Conservation (phyloP, 108 stramenopile species). For the Cyclotella choctawhatcheeana region DNA sequence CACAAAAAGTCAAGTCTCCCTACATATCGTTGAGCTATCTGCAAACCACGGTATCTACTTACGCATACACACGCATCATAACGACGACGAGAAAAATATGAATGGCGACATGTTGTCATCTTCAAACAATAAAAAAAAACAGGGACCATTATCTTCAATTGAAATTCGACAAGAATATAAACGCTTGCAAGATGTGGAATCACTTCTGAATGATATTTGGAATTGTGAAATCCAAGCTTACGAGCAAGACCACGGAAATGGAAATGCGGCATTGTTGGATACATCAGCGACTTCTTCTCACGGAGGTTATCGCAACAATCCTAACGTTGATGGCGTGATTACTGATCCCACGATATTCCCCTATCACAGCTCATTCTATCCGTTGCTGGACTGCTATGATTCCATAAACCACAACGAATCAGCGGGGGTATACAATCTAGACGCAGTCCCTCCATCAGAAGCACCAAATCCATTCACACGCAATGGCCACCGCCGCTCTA, state of each 20-base stretch:
- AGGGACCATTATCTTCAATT: no score
- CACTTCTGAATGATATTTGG: conserved; percentile 21
- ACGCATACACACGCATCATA: no score
- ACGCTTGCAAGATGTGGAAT: conserved; percentile 29
- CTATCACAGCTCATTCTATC: conserved; percentile 55
- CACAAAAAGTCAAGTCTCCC: no score
- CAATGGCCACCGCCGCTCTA: conserved; percentile 38
- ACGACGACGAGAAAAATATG: no score
- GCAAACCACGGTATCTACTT: no score
- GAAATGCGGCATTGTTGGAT: background rate
- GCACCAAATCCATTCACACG: conserved; percentile 23
- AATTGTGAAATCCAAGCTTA: conserved; percentile 31
- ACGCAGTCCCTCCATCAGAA: conserved; percentile 25
- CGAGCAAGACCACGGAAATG: conserved; percentile 16
- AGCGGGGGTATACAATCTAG: no score
- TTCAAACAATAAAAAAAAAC: no score
- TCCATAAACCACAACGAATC: conserved; percentile 24
- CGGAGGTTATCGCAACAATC: conserved; percentile 37
- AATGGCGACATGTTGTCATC: no score
- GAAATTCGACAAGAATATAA: conserved; percentile 32
- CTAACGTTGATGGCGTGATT: conserved; percentile 41
- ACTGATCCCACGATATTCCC: conserved; percentile 51
- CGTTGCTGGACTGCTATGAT: conserved; percentile 60
- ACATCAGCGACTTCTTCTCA: background rate
- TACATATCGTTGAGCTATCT: no score